phyloP scores from a whole-genome alignment of 2,329 filamentous ascomycete species.

The Xylaria sp. region DNA sequence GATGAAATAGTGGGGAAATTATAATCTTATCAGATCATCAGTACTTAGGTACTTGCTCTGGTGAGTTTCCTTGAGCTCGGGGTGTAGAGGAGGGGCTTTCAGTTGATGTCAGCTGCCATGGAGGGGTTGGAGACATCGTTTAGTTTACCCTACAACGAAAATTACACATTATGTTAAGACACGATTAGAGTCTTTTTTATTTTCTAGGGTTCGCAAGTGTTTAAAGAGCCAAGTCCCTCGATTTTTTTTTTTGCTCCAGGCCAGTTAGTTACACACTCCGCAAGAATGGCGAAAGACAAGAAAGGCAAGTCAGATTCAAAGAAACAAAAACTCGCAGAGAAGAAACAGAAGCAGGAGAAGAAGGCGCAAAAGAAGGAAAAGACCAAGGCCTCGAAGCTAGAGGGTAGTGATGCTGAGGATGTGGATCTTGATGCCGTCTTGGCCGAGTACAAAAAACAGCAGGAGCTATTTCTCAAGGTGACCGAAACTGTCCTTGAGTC shows the following conservation, averaged over 20 bases:
- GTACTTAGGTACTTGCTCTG: constrained; percentile 33
- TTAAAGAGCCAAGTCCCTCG: neutral
- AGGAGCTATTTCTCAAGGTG: constrained; percentile 93
- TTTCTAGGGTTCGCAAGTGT: neutral
- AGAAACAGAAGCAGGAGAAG: constrained; percentile 83
- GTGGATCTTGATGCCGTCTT: constrained; percentile 93
- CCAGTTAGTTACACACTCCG: neutral
- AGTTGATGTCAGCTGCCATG: constrained; percentile 31
- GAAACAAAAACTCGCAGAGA: constrained; percentile 65
- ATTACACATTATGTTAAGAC: neutral
- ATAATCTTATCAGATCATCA: constrained; percentile 42
- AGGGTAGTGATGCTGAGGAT: constrained; percentile 90
- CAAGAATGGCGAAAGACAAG: constrained; percentile 60
- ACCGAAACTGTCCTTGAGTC: constrained; percentile 78
- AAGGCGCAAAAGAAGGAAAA: constrained; percentile 90
- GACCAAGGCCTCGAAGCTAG: constrained; percentile 72
- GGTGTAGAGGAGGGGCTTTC: constrained; percentile 38
- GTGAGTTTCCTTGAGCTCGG: constrained; percentile 19
- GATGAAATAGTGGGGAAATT: neutral
- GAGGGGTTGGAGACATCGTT: constrained; percentile 26
- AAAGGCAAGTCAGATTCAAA: constrained; percentile 55
- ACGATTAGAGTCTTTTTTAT: neutral
- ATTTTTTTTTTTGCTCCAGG: neutral
- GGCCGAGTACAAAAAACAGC: constrained; percentile 90
- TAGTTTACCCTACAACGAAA: neutral